phyloP scores from a whole-genome alignment of 2,329 filamentous ascomycete species.

The Colletotrichum cereale region DNA sequence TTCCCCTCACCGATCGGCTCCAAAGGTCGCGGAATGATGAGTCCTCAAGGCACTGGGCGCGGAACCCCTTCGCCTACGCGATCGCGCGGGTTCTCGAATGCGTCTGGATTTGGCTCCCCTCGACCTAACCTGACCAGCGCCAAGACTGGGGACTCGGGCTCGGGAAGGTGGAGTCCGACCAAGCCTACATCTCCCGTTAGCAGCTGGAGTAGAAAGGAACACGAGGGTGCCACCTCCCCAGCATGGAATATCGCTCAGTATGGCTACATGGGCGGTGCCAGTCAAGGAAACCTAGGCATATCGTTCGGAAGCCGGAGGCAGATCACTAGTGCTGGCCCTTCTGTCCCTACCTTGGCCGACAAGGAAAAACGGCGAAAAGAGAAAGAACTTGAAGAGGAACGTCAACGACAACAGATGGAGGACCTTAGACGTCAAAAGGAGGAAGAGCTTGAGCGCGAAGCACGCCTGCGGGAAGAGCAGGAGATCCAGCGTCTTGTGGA shows the following conservation, averaged over 20 bases:
- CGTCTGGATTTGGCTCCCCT: slow-evolving; percentile 59
- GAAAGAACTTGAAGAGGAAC: slow-evolving; percentile 70
- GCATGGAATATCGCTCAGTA: slow-evolving; percentile 99
- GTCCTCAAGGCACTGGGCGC: slow-evolving; percentile 74
- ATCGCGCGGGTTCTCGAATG: slow-evolving; percentile 64
- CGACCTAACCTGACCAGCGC: slow-evolving; percentile 58
- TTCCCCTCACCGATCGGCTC: slow-evolving; percentile 85
- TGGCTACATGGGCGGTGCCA: slow-evolving; percentile 97
- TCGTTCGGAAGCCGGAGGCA: slow-evolving; percentile 92
- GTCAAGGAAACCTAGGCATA: slow-evolving; percentile 94
- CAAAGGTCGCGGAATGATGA: slow-evolving; percentile 69
- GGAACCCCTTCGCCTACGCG: slow-evolving; percentile 60
- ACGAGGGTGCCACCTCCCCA: slow-evolving; percentile 84
- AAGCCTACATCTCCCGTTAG: slow-evolving; percentile 76
- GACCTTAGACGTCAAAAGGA: slow-evolving; percentile 62
- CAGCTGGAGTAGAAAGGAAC: slow-evolving; percentile 89
- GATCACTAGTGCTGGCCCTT: slow-evolving; percentile 85
- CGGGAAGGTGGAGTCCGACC: slow-evolving; percentile 72
- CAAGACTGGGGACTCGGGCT: slow-evolving; percentile 65
- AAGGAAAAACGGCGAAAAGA: slow-evolving; percentile 79
- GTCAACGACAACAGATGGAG: slow-evolving; percentile 66
- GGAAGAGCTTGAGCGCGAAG: slow-evolving; percentile 69
- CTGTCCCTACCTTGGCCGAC: slow-evolving; percentile 84
- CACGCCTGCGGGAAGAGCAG: slow-evolving; percentile 73
- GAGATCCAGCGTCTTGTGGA: slow-evolving; percentile 72